A percentile compares a stretch with the other conserved stretches of the same genome.
These are phyloP conservation scores for Alternaria sp. DNA, from an alignment of 2,329 filamentous ascomycete genomes.

Conservation along the genomic window DNA sequence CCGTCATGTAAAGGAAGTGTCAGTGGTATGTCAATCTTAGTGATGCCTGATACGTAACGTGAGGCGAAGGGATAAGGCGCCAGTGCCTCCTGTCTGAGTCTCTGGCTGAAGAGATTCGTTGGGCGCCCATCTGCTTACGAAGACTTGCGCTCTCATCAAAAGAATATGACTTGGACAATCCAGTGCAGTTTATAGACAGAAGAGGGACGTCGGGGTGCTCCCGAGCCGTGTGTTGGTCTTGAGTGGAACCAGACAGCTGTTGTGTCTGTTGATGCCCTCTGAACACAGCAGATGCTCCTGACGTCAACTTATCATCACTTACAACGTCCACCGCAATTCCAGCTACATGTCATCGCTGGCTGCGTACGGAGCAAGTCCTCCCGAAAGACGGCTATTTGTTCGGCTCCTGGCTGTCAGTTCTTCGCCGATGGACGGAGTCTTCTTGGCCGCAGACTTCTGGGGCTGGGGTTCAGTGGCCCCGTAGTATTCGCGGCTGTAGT, in stretches of 20 bases:
- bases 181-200: neutral
- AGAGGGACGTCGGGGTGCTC: neutral
- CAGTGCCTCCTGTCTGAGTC: neutral
- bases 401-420: neutral
- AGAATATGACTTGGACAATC: too few species aligned
- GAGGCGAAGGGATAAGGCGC: neutral
- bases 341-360: neutral
- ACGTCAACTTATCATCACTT: neutral
- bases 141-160: neutral
- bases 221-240: neutral
- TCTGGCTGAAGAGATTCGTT: neutral
- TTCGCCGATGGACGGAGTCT: slow-evolving; percentile 7
- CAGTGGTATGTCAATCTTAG: neutral
- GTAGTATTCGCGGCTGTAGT: slow-evolving; percentile 3
- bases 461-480: slow-evolving; percentile 9
- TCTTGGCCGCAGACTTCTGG: slow-evolving; percentile 3
- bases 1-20: neutral
- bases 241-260: neutral
- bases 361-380: neutral
- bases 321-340: too few species aligned
- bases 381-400: slow-evolving; percentile 13
- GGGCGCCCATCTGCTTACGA: neutral
- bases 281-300: neutral
- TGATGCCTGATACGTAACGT: neutral
- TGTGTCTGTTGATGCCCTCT: neutral